Base-by-base conservation (phyloP, 257 asterid species). In the Penstemon newberryi region DNA sequence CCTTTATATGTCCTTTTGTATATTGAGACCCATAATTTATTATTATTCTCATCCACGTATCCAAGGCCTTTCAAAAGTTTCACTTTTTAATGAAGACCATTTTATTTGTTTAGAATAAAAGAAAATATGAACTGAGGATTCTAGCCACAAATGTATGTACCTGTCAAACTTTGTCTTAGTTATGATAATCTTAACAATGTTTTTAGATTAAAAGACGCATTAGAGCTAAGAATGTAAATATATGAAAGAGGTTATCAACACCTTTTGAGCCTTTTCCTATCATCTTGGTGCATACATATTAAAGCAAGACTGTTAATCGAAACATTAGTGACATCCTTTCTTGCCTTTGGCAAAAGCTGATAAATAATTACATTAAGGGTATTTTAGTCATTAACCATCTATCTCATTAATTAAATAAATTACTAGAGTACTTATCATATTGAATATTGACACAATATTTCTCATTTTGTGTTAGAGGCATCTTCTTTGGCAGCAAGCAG, bases 331-430 rank as follows among this genome's bases (percentile, higher is more conserved):
- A 25, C 1, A 25, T 56, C 5, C 47, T 69, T 46, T 58, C 36
- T 60, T 60, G 51, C 37, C 60, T 39, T 44, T 60, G 57, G 25
- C 40, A 54, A 71, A 36, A 63, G 63, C 49, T 25, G 33, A 25
- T 25, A 25, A 25, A 25, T 25, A 71, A 44, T 49, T 49, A 15
- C 18, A 11, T 10, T 25, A 1, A 25, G 33, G 33, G 33, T 25
- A 25, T 25, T 25, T 25, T 25, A 25, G 33, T 25, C 33, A 25
- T 25, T 25, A 25, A 1, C 33, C 33, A 25, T 25, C 3, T 25
- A 25, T 25, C 33, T 25, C 33, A 25, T 25, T 25, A 1, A 25
- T 25, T 25, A 25, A 25, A 2, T 25, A 25, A 25, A 25, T 25
- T 25, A 1, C 33, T 25, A 25, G 33, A 25, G 2, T 25, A 25